Evolutionary conservation across 345 rosid species (phyloP), one percentile per base, ranked within the genome.

Genomic region (Pistacia atlantica): DNA sequence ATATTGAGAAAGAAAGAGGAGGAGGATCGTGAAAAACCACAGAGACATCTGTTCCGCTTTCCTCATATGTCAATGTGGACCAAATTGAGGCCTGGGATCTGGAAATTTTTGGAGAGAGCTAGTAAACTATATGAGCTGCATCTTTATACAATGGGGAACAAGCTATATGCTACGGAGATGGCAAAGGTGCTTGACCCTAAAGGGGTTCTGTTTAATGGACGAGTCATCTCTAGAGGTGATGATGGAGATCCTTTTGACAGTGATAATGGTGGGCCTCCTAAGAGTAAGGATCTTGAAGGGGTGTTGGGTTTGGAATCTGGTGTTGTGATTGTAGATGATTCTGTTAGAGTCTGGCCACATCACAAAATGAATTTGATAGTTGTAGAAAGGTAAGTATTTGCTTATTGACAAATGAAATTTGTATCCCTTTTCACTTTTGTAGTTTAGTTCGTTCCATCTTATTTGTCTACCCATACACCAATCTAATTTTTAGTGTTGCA

Each of bases 31-130:
- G 98, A 91, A 72, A 91, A 96, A 80, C 87, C 93, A 66, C 79
- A 77, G 31, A 90, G 97, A 78, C 99, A 96, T 84, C 89, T 96
- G 69, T 96, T 89, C 77, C 90, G 98, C 75, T 90, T 96, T 76
- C 83, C 92, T 42, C 95, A 93, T 83, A 96, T 96, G 99, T 97
- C 88, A 84, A 96, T 96, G 99, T 96, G 99, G 99, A 96, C 99
- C 31, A 96, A 96, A 83, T 69, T 96, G 89, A 90, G 99, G 64
- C 98, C 99, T 59, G 99, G 99, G 71, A 85, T 96, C 65, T 96
- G 99, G 99, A 93, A 88, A 75, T 93, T 96, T 73, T 84, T 96
- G 80, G 99, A 96, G 85, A 96, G 89, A 93, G 98, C 98, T 73
- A 89, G 98, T 80, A 90, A 94, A 84, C 83, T 94, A 62, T 96